Evolutionary conservation across 163 green algal genomes (phyloP).

Genomic region (Chlamydomonas reinhardtii): DNA sequence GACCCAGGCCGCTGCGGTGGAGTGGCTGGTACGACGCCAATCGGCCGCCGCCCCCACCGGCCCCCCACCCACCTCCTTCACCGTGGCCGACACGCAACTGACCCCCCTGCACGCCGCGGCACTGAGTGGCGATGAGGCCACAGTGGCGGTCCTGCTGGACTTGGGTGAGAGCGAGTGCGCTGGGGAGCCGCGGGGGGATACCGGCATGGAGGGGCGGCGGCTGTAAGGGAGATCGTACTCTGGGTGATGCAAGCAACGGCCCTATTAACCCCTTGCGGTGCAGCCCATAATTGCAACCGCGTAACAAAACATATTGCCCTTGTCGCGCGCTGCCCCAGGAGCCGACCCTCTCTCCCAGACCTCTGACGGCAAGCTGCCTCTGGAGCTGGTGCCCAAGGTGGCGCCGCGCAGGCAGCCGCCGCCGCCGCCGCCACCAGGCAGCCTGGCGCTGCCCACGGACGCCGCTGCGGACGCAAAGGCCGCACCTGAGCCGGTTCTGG

Average conservation of each 20-base stretch:
- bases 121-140: conserved; percentile 7
- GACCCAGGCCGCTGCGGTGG: background rate
- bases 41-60: background rate
- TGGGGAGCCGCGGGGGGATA: too few species aligned
- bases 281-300: too few species aligned
- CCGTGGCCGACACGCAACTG: background rate
- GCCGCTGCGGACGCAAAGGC: background rate
- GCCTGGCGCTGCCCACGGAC: background rate
- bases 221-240: too few species aligned
- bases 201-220: too few species aligned
- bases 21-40: conserved; percentile 23
- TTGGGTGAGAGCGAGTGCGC: background rate
- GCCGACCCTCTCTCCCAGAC: conserved; percentile 40
- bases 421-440: background rate
- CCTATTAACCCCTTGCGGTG: too few species aligned
- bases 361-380: conserved; percentile 11
- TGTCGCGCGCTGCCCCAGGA: background rate
- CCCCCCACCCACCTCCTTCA: too few species aligned
- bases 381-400: conserved; percentile 30
- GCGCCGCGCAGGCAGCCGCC: conserved; percentile 12
- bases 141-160: conserved; percentile 6
- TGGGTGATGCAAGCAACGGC: too few species aligned
- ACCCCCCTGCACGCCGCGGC: conserved; percentile 32
- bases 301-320: too few species aligned
- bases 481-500: background rate